These are phyloP conservation scores for Sporopachydermia quercuum DNA, from an alignment of 805 yeast genomes.

Conservation along the genomic window DNA sequence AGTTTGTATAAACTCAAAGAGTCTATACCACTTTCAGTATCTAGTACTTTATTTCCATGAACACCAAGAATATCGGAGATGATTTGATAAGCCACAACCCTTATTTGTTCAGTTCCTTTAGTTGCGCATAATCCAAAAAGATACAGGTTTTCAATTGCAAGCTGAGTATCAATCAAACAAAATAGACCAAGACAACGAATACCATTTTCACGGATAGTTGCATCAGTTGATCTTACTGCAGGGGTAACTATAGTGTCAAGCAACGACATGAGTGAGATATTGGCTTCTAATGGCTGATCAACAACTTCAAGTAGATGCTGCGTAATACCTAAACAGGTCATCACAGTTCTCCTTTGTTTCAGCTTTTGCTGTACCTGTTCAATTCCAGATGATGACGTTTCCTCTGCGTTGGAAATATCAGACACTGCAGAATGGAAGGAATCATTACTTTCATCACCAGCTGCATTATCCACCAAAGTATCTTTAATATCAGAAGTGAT, in stretches of 20 bases:
- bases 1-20: conserved; percentile 51
- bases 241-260: conserved; percentile 69
- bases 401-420: conserved; percentile 18
- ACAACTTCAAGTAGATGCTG: conserved; percentile 55
- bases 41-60: conserved; percentile 59
- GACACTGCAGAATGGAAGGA: conserved; percentile 34
- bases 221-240: conserved; percentile 47
- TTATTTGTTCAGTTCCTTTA: conserved; percentile 47
- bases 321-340: conserved; percentile 54
- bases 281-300: conserved; percentile 47
- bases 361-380: conserved; percentile 24
- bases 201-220: conserved; percentile 47
- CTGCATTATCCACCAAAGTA: conserved; percentile 26
- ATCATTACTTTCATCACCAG: conserved; percentile 22
- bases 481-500: conserved; percentile 76
- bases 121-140: conserved; percentile 58
- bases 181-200: conserved; percentile 67
- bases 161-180: conserved; percentile 49
- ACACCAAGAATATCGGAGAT: conserved; percentile 67
- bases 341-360: conserved; percentile 4
- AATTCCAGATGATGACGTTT: conserved; percentile 11
- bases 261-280: conserved; percentile 50
- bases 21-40: conserved; percentile 45
- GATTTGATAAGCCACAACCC: conserved; percentile 47
- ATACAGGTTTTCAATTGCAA: conserved; percentile 51